A percentile compares a stretch with the other conserved stretches of the same genome.
Conservation (phyloP, 2,329 filamentous ascomycete genomes). For the Rutstroemia sydowiana region DNA sequence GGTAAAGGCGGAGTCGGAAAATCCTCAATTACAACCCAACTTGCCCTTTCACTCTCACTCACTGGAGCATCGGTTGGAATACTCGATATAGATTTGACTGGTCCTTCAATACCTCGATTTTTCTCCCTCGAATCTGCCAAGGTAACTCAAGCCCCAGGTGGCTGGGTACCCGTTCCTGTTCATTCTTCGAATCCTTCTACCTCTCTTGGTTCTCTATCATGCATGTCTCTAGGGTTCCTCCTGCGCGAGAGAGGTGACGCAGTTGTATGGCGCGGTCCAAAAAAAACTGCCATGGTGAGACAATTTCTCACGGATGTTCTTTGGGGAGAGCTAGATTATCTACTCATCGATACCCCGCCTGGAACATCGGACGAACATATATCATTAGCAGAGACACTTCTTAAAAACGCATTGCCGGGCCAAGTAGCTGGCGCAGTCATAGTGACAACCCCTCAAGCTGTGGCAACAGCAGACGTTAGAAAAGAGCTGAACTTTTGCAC, state of each 20-base stretch:
- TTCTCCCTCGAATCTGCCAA: slow-evolving; percentile 84
- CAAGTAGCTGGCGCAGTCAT: slow-evolving; percentile 84
- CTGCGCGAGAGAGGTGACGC: slow-evolving; percentile 77
- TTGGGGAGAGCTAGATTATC: slow-evolving; percentile 82
- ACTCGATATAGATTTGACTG: slow-evolving; percentile 92
- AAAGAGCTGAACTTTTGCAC: slow-evolving; percentile 84
- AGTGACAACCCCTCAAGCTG: slow-evolving; percentile 92
- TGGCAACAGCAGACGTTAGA: slow-evolving; percentile 82
- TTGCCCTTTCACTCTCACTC: slow-evolving; percentile 80
- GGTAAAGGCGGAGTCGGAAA: slow-evolving; percentile 98
- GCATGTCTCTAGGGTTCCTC: slow-evolving; percentile 92
- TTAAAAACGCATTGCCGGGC: slow-evolving; percentile 53
- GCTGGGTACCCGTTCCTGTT: slow-evolving; percentile 85
- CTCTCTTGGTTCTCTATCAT: slow-evolving; percentile 59
- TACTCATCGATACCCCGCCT: slow-evolving; percentile 92
- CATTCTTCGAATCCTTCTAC: slow-evolving; percentile 48
- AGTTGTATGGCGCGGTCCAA: slow-evolving; percentile 94
- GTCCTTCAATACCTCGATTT: slow-evolving; percentile 91
- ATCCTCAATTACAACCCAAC: slow-evolving; percentile 93
- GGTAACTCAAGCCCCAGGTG: slow-evolving; percentile 83
- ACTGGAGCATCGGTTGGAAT: slow-evolving; percentile 87
- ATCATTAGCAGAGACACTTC: slow-evolving; percentile 78
- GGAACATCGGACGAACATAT: slow-evolving; percentile 98
- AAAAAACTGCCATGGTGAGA: slow-evolving; percentile 98
- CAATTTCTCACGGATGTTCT: slow-evolving; percentile 90